A percentile compares a stretch with the other conserved stretches of the same genome.
These are phyloP conservation scores for Diaporthe citri DNA, from an alignment of 2,329 filamentous ascomycete species.

Conservation along the genomic window DNA sequence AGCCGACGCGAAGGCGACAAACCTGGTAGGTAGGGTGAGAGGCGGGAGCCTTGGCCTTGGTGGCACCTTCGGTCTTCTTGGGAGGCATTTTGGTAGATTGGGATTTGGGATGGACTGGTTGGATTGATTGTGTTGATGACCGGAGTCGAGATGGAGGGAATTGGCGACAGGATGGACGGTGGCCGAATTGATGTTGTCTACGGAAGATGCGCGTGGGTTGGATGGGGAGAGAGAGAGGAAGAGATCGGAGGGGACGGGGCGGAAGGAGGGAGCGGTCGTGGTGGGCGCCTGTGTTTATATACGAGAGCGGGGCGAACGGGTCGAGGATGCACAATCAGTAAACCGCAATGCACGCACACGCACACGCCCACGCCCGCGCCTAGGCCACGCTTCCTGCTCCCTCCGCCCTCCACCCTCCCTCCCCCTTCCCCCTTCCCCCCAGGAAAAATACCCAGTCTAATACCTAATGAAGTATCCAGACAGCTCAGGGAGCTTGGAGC, in stretches of 20 bases:
- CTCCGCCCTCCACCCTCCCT: neutral
- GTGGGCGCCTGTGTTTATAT: slow-evolving; percentile 72
- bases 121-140: slow-evolving; percentile 32
- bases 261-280: slow-evolving; percentile 64
- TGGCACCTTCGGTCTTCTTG: slow-evolving; percentile 65
- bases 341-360: slow-evolving; percentile 25
- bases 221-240: slow-evolving; percentile 44
- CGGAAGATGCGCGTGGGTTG: slow-evolving; percentile 43
- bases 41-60: slow-evolving; percentile 62
- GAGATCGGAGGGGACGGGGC: slow-evolving; percentile 56
- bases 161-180: slow-evolving; percentile 40
- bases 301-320: slow-evolving; percentile 59
- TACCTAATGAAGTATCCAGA: neutral
- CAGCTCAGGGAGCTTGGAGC: slow-evolving; percentile 15
- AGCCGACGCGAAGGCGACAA: slow-evolving; percentile 48
- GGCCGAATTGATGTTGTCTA: slow-evolving; percentile 46
- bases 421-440: neutral
- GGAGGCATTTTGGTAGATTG: slow-evolving; percentile 65
- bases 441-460: neutral
- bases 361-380: neutral
- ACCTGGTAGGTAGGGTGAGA: slow-evolving; percentile 72
- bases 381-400: neutral
- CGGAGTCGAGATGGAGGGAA: slow-evolving; percentile 40
- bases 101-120: slow-evolving; percentile 35
- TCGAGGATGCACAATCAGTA: slow-evolving; percentile 67